Percentiles rank a stretch among this genome's conserved stretches.
Conservation (phyloP, 495 filamentous ascomycete genomes). For the Penicillium bialowiezense region DNA sequence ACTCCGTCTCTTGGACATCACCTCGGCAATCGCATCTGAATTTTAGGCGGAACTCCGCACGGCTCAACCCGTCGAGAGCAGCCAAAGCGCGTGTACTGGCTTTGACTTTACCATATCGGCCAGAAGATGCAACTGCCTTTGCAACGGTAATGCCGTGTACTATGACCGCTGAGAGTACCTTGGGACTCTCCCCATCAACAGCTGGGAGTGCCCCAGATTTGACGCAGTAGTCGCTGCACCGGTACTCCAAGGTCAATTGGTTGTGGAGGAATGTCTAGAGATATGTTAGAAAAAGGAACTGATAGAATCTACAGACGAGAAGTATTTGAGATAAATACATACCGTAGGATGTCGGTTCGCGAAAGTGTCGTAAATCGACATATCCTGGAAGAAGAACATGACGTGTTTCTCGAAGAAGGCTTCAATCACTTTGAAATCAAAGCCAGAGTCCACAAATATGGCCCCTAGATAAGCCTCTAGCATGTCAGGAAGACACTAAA, state of each 20-base stretch:
- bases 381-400: constrained; percentile 78
- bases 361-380: constrained; percentile 82
- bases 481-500: constrained; percentile 76
- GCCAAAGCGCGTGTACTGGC: constrained; percentile 66
- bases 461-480: constrained; percentile 89
- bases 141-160: constrained; percentile 70
- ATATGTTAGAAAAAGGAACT: not conserved
- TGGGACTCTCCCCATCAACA: constrained; percentile 40
- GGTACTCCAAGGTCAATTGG: constrained; percentile 47
- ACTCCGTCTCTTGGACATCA: constrained; percentile 13
- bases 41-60: constrained; percentile 55
- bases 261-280: constrained; percentile 54
- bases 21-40: constrained; percentile 63
- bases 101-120: constrained; percentile 68
- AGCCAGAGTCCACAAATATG: constrained; percentile 86
- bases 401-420: constrained; percentile 73
- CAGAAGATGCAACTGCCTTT: constrained; percentile 57
- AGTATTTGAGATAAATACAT: too few relatives aligned
- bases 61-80: constrained; percentile 53
- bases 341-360: constrained; percentile 83
- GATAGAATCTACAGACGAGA: too few relatives aligned
- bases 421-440: constrained; percentile 70
- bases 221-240: constrained; percentile 54
- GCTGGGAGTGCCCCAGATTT: constrained; percentile 48
- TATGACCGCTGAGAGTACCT: constrained; percentile 69